A percentile compares a stretch with the other conserved stretches of the same genome.
Evolutionary conservation across 148 eudicot species (phyloP).

Genomic region (Chenopodium suecicum): DNA sequence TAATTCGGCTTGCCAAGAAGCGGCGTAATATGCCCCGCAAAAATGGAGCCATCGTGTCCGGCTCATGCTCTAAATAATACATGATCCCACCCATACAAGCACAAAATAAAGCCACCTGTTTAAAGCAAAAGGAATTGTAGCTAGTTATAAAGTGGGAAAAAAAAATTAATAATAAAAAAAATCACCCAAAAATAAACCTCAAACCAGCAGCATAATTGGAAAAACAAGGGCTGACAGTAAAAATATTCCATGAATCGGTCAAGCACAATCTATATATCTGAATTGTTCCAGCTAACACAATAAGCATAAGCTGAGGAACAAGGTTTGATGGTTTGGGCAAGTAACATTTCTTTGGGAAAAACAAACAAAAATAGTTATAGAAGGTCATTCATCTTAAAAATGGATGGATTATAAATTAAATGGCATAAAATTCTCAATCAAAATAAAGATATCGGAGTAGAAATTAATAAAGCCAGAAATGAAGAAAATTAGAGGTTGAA

Average conservation of each 20-base stretch:
- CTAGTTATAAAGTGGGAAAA: neutral
- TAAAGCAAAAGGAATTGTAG: neutral
- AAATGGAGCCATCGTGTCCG: slow-evolving; percentile 95
- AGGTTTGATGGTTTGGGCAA: neutral
- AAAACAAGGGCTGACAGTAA: neutral
- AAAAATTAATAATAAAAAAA: neutral
- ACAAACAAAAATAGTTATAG: neutral
- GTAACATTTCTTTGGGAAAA: neutral
- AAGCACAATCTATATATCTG: neutral
- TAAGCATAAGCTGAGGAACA: neutral
- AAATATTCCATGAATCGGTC: neutral
- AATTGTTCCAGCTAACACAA: neutral
- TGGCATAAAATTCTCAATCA: neutral
- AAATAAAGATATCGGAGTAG: neutral
- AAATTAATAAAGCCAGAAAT: neutral
- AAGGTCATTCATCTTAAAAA: neutral
- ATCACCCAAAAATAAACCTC: neutral
- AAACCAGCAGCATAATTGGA: neutral
- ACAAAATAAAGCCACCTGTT: slow-evolving; percentile 87
- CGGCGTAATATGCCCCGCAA: slow-evolving; percentile 84
- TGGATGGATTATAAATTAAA: neutral
- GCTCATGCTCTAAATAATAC: slow-evolving; percentile 92
- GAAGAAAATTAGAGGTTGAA: slow-evolving; percentile 11
- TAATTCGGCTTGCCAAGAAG: slow-evolving; percentile 84
- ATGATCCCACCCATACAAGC: slow-evolving; percentile 95